Base-by-base conservation (phyloP, 2,329 filamentous ascomycete species). In the Hansfordia pulvinata region DNA sequence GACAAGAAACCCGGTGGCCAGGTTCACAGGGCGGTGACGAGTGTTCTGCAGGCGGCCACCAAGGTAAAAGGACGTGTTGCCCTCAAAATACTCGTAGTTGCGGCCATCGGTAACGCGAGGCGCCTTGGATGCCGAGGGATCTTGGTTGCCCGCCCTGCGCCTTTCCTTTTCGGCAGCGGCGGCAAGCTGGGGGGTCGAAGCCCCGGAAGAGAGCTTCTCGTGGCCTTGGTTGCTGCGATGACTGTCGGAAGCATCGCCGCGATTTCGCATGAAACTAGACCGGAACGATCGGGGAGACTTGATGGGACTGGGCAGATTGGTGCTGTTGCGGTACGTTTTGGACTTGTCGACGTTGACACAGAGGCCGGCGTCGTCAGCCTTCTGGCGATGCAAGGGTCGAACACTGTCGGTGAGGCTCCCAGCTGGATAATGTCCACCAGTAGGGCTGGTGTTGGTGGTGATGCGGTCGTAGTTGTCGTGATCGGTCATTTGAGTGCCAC, bases 21-120 rank as follows among this genome's bases (percentile, higher is more conserved):
- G 68, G 41, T 94, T 96, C 46, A 98, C 75, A 2, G 90, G 90
- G 36, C 77, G 71, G 40, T 92, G 80, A 39, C 74, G 72, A 19
- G 90, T 79, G 51, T 96, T 94, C 46, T 94, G 83, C 33, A 90
- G 63, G 32, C 90, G 70, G 6, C 90, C 90, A 18, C 82, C 79
- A 32, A 82, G 64, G 49, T 76, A 93, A 47, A 98, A 98, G 14
- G 85, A 62, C 1, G 84, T 93, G 46, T 96, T 98, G 23, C 90
- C 90, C 23, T 82, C 71, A 43, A 94, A 96, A 50, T 93, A 93
- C 48, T 96, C 73, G 52, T 88, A 80, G 41, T 94, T 93, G 37
- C 68, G 76, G 27, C 81, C 75, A 29, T 69, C 45, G 19, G 61
- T 52, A 2, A 31, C 52, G 14, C 49, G 37, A 23, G 56, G 56